phyloP scores from a whole-genome alignment of 2,329 filamentous ascomycete genomes.

The Ophiostoma sp. region DNA sequence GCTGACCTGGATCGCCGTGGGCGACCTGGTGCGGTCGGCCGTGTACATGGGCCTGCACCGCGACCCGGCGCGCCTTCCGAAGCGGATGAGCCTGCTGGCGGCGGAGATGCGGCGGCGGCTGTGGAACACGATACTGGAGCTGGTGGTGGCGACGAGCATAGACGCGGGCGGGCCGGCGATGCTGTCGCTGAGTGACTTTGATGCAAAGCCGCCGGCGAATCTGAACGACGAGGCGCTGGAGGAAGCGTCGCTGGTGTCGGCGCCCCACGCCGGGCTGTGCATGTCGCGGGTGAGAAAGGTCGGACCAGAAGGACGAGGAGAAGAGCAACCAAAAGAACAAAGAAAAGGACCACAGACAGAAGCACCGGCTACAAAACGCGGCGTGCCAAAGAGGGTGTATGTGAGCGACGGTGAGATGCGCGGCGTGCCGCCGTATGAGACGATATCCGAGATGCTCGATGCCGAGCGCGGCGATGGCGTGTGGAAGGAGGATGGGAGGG shows the following conservation, averaged over 20 bases:
- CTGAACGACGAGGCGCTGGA: background rate
- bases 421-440: conserved; percentile 12
- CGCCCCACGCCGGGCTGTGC: background rate
- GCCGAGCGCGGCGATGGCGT: background rate
- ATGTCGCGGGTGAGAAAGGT: background rate
- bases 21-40: conserved; percentile 42
- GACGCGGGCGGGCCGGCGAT: conserved; percentile 43
- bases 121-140: conserved; percentile 50
- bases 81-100: conserved; percentile 32
- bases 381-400: background rate
- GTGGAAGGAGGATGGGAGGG: background rate
- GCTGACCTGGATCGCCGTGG: conserved; percentile 43
- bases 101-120: conserved; percentile 47
- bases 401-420: conserved; percentile 15
- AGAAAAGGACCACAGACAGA: background rate
- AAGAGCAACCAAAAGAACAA: background rate
- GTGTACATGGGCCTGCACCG: conserved; percentile 43
- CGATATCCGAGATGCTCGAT: conserved; percentile 4
- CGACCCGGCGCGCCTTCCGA: conserved; percentile 37
- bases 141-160: conserved; percentile 42
- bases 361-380: conserved; percentile 33
- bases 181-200: conserved; percentile 42
- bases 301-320: background rate
- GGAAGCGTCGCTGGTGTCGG: background rate
- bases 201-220: conserved; percentile 41